phyloP scores from a whole-genome alignment of 2,329 filamentous ascomycete genomes.

The Verticillium nonalfalfae region DNA sequence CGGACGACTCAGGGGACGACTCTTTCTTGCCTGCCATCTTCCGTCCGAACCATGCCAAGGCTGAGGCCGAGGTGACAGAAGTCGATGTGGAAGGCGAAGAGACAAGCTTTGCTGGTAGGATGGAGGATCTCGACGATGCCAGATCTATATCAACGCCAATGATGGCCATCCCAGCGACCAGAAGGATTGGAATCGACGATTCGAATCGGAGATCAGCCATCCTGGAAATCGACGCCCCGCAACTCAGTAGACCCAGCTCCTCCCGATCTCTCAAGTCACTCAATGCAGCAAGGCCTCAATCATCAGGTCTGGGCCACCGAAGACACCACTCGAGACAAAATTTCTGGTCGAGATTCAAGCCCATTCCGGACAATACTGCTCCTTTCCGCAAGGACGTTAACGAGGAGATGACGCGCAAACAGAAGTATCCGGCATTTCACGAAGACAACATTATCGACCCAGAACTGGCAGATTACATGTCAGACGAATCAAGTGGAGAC shows the following conservation, averaged over 20 bases:
- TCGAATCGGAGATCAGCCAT: conserved; percentile 83
- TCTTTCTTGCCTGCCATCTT: conserved; percentile 61
- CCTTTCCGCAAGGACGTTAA: conserved; percentile 73
- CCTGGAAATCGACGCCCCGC: conserved; percentile 81
- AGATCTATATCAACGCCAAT: conserved; percentile 59
- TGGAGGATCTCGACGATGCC: conserved; percentile 37
- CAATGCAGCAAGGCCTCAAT: conserved; percentile 63
- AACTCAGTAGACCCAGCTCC: conserved; percentile 84
- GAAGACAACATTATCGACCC: conserved; percentile 98
- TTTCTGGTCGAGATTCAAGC: conserved; percentile 68
- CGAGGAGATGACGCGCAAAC: conserved; percentile 59
- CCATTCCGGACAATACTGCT: conserved; percentile 69
- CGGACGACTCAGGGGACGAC: conserved; percentile 80
- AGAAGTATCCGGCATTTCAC: conserved; percentile 83
- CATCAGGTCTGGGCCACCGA: conserved; percentile 60
- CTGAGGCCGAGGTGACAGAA: conserved; percentile 24
- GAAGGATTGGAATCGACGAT: conserved; percentile 52
- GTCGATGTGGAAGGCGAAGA: conserved; percentile 32
- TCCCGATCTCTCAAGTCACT: conserved; percentile 81
- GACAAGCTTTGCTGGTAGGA: conserved; percentile 30
- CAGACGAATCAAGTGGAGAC: conserved; percentile 88
- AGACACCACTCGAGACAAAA: conserved; percentile 86
- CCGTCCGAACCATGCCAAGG: conserved; percentile 44
- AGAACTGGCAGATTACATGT: conserved; percentile 91
- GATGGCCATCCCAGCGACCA: conserved; percentile 64